These are phyloP conservation scores for Rhynchosporium secalis DNA, from an alignment of 2,329 filamentous ascomycete species.

Conservation along the genomic window DNA sequence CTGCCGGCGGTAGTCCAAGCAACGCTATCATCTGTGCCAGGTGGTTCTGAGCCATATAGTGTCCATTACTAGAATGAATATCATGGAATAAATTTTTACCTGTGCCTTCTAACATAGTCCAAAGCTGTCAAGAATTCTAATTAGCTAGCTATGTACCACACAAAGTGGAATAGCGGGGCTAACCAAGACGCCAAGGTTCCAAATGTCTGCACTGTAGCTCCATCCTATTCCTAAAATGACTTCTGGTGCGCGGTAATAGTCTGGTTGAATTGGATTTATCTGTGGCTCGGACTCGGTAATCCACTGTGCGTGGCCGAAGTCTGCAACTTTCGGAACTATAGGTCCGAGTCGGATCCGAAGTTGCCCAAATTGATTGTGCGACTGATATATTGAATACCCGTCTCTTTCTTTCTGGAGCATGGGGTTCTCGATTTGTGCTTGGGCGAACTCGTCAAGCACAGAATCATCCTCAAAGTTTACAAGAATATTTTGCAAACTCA, in stretches of 20 bases:
- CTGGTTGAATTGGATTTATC: slow-evolving; percentile 27
- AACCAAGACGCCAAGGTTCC: slow-evolving; percentile 41
- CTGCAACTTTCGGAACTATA: slow-evolving; percentile 19
- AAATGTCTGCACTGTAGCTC: slow-evolving; percentile 40
- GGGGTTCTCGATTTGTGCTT: slow-evolving; percentile 16
- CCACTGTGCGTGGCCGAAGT: slow-evolving; percentile 22
- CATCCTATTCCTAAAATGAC: slow-evolving; percentile 41
- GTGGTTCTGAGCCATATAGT: slow-evolving; percentile 43
- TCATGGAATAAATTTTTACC: slow-evolving; percentile 16
- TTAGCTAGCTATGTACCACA: background rate
- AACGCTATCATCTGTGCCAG: slow-evolving; percentile 47
- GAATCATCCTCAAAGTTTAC: slow-evolving; percentile 25
- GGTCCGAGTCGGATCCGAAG: slow-evolving; percentile 12
- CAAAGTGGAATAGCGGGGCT: background rate
- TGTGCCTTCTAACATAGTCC: slow-evolving; percentile 21
- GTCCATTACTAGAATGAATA: slow-evolving; percentile 12
- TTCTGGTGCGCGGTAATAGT: slow-evolving; percentile 39
- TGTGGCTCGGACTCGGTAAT: slow-evolving; percentile 9
- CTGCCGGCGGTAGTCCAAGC: slow-evolving; percentile 43
- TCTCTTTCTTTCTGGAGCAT: slow-evolving; percentile 15
- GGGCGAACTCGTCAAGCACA: slow-evolving; percentile 20
- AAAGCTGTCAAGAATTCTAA: slow-evolving; percentile 13
- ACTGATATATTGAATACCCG: slow-evolving; percentile 15
- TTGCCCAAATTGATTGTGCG: slow-evolving; percentile 24
- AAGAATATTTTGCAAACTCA: slow-evolving; percentile 25